Conservation (phyloP, 106 monocot genomes). For the Cymbidium sinense region DNA sequence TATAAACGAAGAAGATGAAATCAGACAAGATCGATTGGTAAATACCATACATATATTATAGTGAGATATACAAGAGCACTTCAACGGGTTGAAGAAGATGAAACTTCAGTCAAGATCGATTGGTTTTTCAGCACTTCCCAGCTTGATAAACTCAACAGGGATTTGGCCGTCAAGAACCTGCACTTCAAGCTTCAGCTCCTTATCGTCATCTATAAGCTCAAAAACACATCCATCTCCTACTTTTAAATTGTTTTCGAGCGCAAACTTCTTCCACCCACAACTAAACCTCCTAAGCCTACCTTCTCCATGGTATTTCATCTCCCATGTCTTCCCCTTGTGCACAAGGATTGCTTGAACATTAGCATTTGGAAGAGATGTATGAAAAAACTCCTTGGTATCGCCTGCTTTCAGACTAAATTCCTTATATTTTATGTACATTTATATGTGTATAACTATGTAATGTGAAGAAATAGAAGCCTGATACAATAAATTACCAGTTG, state of each 20-base stretch:
- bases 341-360: constrained; percentile 11
- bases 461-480: neutral
- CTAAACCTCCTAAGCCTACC: constrained; percentile 13
- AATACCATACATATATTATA: neutral
- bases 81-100: neutral
- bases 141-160: constrained; percentile 7
- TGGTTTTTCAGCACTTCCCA: constrained; percentile 10
- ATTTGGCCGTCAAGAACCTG: constrained; percentile 35
- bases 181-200: constrained; percentile 30
- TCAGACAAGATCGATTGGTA: constrained; percentile 7
- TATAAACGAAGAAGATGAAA: neutral
- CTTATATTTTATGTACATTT: neutral
- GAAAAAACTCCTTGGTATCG: constrained; percentile 30
- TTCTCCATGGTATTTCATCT: constrained; percentile 32
- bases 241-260: constrained; percentile 31
- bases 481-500: constrained; percentile 28
- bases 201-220: constrained; percentile 34
- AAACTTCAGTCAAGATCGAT: constrained; percentile 10
- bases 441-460: too few relatives aligned
- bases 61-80: too few relatives aligned
- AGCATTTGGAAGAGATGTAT: constrained; percentile 16
- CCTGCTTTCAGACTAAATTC: constrained; percentile 1
- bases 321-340: constrained; percentile 21
- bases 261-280: constrained; percentile 37
- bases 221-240: constrained; percentile 54